Conservation (phyloP, 306 rosid species). For the Pyrus pyrifolia region DNA sequence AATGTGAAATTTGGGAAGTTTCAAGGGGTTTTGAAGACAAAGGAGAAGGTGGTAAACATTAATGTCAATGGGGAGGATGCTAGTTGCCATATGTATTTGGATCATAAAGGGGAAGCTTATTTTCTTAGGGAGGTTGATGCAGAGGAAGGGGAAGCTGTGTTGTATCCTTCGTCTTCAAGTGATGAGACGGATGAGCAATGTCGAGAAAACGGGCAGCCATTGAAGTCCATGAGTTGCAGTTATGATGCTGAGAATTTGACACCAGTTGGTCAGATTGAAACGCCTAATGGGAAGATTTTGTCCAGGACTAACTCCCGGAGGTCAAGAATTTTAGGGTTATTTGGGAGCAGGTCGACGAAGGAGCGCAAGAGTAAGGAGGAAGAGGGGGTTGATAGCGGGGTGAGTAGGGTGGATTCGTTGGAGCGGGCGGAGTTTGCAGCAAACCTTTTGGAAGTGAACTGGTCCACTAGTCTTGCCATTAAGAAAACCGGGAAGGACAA, state of each 20-base stretch:
- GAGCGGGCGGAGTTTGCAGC: constrained; percentile 83
- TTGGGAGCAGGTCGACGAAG: constrained; percentile 45
- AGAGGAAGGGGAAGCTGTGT: constrained; percentile 33
- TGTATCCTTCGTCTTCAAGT: constrained; percentile 31
- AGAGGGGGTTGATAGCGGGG: constrained; percentile 9
- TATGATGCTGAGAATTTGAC: constrained; percentile 19
- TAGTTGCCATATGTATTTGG: constrained; percentile 65
- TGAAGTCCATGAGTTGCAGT: constrained; percentile 32
- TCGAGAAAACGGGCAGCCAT: constrained; percentile 17
- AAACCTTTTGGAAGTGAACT: constrained; percentile 68
- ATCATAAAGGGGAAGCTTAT: constrained; percentile 75
- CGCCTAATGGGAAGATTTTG: constrained; percentile 23
- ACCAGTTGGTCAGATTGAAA: constrained; percentile 27
- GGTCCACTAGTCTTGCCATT: constrained; percentile 65
- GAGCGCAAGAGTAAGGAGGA: constrained; percentile 20
- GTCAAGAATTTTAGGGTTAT: constrained; percentile 46
- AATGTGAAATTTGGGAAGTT: constrained; percentile 84
- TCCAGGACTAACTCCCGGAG: constrained; percentile 36
- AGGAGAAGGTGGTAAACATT: constrained; percentile 59
- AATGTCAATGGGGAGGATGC: constrained; percentile 65
- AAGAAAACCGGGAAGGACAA: constrained; percentile 22
- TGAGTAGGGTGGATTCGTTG: constrained; percentile 31
- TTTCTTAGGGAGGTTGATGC: constrained; percentile 59
- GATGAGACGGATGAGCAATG: constrained; percentile 34
- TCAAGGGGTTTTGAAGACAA: constrained; percentile 81